These are phyloP conservation scores for Diplodia seriata DNA, from an alignment of 2,329 filamentous ascomycete species.

Conservation along the genomic window DNA sequence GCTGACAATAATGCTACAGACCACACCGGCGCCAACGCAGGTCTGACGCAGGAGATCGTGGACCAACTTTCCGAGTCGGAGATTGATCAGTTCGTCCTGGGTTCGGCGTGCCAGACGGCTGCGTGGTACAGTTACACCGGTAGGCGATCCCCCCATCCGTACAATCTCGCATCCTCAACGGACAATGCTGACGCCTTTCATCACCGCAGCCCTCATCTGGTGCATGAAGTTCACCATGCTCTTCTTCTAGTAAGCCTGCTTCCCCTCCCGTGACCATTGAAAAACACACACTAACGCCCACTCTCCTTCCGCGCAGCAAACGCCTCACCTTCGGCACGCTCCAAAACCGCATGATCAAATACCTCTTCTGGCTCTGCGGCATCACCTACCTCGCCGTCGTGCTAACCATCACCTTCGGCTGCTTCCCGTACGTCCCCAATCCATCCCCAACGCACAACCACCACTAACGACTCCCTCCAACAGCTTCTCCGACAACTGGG, in stretches of 20 bases:
- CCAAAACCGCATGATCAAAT: constrained; percentile 43
- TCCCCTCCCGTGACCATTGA: constrained; percentile 32
- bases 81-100: constrained; percentile 41
- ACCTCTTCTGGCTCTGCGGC: constrained; percentile 39
- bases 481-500: constrained; percentile 40
- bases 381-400: constrained; percentile 44
- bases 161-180: constrained; percentile 12
- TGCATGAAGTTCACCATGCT: constrained; percentile 43
- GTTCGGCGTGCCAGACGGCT: constrained; percentile 49
- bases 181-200: constrained; percentile 37
- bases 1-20: constrained; percentile 34
- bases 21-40: constrained; percentile 42
- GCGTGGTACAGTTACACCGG: constrained; percentile 47
- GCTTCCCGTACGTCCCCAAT: constrained; percentile 36
- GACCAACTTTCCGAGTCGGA: constrained; percentile 40
- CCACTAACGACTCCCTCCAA: background rate
- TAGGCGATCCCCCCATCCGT: background rate
- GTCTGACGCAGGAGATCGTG: constrained; percentile 37
- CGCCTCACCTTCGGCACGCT: constrained; percentile 45
- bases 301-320: constrained; percentile 29
- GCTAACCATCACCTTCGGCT: constrained; percentile 43
- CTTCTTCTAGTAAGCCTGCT: constrained; percentile 38
- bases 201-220: constrained; percentile 46
- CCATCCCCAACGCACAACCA: too few relatives aligned
- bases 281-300: constrained; percentile 4